These are phyloP conservation scores for Xanthoconium separans DNA, from an alignment of 1,284 basidiomycete genomes.

Conservation along the genomic window DNA sequence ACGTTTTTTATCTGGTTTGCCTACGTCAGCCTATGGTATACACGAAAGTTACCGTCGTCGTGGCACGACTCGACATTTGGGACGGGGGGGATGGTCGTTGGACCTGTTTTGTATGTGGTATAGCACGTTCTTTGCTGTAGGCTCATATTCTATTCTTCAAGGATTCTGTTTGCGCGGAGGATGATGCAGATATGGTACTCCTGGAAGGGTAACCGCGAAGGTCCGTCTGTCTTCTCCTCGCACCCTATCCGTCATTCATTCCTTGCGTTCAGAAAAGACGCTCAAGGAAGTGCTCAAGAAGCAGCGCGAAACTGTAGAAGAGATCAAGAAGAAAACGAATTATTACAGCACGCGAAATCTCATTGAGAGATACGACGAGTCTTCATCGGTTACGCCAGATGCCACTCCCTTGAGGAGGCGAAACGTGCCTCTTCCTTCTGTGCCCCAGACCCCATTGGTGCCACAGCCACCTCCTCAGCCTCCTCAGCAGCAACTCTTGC, in stretches of 20 bases:
- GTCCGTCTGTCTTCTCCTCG: slow-evolving; percentile 42
- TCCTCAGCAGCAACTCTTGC: slow-evolving; percentile 19
- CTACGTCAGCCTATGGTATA: slow-evolving; percentile 85
- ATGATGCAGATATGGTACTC: slow-evolving; percentile 88
- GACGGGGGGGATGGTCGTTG: slow-evolving; percentile 61
- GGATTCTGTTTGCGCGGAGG: slow-evolving; percentile 80
- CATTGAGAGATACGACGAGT: slow-evolving; percentile 88
- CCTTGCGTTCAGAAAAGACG: slow-evolving; percentile 62
- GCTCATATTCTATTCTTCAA: slow-evolving; percentile 32
- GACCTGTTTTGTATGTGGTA: slow-evolving; percentile 75
- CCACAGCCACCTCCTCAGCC: too few relatives aligned
- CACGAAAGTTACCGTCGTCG: slow-evolving; percentile 52
- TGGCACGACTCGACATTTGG: slow-evolving; percentile 41
- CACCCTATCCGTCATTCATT: neutral
- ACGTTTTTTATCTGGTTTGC: slow-evolving; percentile 78
- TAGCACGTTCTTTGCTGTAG: neutral
- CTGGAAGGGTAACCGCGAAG: slow-evolving; percentile 82
- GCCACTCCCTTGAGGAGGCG: slow-evolving; percentile 38
- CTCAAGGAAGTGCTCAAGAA: slow-evolving; percentile 75
- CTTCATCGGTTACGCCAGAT: slow-evolving; percentile 27
- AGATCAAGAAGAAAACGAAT: slow-evolving; percentile 96
- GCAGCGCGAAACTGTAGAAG: slow-evolving; percentile 88
- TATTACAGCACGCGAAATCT: slow-evolving; percentile 91
- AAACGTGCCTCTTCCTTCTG: slow-evolving; percentile 18
- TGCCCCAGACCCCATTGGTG: slow-evolving; percentile 23